Conservation (phyloP, 345 rosid genomes). For the Cardamine resedifolia region DNA sequence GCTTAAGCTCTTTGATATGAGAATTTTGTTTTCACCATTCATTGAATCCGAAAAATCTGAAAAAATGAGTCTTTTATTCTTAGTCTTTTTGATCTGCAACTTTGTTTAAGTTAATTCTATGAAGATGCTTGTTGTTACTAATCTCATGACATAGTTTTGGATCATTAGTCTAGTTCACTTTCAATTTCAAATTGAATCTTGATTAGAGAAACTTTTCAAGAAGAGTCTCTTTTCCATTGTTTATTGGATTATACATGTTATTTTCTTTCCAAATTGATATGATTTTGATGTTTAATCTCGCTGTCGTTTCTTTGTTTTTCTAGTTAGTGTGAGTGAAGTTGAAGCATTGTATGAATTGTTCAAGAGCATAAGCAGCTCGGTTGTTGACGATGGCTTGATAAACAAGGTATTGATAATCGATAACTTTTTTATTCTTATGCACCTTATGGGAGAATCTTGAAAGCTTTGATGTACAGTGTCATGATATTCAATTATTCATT, state of each 20-base stretch:
- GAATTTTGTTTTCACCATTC: not conserved
- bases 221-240: slow-evolving; percentile 11
- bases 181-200: slow-evolving; percentile 4
- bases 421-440: not conserved
- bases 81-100: slow-evolving; percentile 1
- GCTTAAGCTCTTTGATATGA: not conserved
- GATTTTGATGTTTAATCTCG: not conserved
- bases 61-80: not conserved
- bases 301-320: slow-evolving; percentile 4
- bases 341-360: slow-evolving; percentile 89
- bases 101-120: not conserved
- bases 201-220: not conserved
- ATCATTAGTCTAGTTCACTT: not conserved
- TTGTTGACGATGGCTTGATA: slow-evolving; percentile 91
- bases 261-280: not conserved
- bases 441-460: slow-evolving; percentile 25
- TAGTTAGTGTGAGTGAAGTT: slow-evolving; percentile 96
- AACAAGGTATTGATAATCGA: slow-evolving; percentile 61
- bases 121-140: no score
- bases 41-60: not conserved
- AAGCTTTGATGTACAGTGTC: slow-evolving; percentile 18
- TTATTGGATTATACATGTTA: not conserved
- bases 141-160: not conserved
- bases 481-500: slow-evolving; percentile 25
- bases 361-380: slow-evolving; percentile 93